These are phyloP conservation scores for Cladophialophora chaetospira DNA, from an alignment of 2,329 filamentous ascomycete genomes.

Conservation along the genomic window DNA sequence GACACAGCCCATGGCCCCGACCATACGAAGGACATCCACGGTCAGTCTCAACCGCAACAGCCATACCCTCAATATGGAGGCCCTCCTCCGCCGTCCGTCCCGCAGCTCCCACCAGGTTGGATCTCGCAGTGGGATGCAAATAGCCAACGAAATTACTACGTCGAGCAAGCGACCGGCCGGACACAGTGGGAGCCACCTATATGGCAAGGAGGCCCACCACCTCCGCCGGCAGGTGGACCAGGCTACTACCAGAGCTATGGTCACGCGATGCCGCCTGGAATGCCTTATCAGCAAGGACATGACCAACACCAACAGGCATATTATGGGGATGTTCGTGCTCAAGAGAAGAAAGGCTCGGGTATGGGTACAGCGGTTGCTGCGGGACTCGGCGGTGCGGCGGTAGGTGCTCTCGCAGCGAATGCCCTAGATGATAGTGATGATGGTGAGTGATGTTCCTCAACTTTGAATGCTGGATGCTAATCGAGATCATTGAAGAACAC, in stretches of 20 bases:
- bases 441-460: background rate
- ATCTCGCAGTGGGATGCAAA: conserved; percentile 49
- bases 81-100: conserved; percentile 15
- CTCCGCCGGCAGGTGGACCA: conserved; percentile 6
- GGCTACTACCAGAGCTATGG: conserved; percentile 18
- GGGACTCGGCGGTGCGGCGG: conserved; percentile 25
- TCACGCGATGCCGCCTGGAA: conserved; percentile 14
- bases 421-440: conserved; percentile 21
- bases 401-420: conserved; percentile 27
- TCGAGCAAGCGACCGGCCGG: conserved; percentile 52
- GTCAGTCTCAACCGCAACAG: conserved; percentile 4
- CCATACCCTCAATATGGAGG: conserved; percentile 6
- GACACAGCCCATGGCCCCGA: background rate
- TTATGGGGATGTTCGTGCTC: conserved; percentile 8
- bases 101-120: conserved; percentile 49
- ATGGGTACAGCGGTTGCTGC: conserved; percentile 20
- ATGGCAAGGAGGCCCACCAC: conserved; percentile 3
- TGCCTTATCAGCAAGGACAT: conserved; percentile 12
- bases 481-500: background rate
- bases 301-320: conserved; percentile 10
- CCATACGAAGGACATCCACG: background rate
- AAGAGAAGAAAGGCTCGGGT: conserved; percentile 15
- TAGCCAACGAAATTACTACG: conserved; percentile 50
- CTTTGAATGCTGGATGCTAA: background rate
- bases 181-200: conserved; percentile 52